Percentiles rank a stretch among this genome's conserved stretches.
These are phyloP conservation scores for Candida verbasci DNA, from an alignment of 805 yeast genomes.

Conservation along the genomic window DNA sequence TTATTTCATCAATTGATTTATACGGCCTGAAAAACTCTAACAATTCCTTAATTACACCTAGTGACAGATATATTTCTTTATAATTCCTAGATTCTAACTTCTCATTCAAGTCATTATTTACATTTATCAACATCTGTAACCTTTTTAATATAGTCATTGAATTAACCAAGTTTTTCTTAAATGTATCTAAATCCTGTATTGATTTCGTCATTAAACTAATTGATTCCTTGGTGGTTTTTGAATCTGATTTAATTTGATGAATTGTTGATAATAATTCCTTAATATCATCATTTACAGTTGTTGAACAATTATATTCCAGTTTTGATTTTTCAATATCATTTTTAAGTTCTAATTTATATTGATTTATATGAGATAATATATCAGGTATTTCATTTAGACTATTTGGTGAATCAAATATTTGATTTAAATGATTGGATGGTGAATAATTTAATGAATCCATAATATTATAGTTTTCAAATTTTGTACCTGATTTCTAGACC, in stretches of 20 bases:
- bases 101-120: constrained; percentile 56
- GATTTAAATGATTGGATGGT: constrained; percentile 49
- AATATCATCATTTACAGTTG: constrained; percentile 30
- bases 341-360: constrained; percentile 49
- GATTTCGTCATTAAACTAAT: constrained; percentile 70
- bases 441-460: constrained; percentile 36
- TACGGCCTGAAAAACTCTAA: constrained; percentile 72
- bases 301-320: constrained; percentile 21
- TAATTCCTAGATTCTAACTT: constrained; percentile 46
- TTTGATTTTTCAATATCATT: constrained; percentile 37
- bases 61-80: constrained; percentile 51
- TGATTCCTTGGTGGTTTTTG: constrained; percentile 53
- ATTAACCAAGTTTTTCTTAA: constrained; percentile 77
- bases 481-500: background rate
- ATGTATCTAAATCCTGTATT: constrained; percentile 73
- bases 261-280: constrained; percentile 41
- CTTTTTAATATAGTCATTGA: constrained; percentile 85
- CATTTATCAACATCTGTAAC: constrained; percentile 78
- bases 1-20: constrained; percentile 78
- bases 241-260: constrained; percentile 42
- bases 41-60: constrained; percentile 71
- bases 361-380: constrained; percentile 45
- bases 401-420: constrained; percentile 48
- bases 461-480: background rate
- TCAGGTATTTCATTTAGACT: constrained; percentile 48